These are phyloP conservation scores for Penicillium olsonii DNA, from an alignment of 2,329 filamentous ascomycete species.

Conservation along the genomic window DNA sequence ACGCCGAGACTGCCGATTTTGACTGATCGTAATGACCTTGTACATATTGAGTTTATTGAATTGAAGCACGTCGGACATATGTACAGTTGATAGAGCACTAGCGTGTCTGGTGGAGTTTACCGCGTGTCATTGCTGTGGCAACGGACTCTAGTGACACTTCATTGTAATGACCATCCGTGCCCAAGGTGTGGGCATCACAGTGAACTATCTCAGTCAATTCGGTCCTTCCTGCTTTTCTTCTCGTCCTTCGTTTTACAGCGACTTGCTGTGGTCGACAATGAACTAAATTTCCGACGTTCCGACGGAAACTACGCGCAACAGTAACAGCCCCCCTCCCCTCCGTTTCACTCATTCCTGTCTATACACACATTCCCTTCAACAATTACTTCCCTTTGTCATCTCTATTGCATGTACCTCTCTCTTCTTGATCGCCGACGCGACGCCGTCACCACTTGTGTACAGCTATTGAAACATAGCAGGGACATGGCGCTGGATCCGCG, in stretches of 20 bases:
- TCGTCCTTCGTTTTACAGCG: conserved; percentile 9
- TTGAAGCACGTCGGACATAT: not conserved
- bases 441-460: conserved; percentile 40
- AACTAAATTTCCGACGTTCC: conserved; percentile 13
- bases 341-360: conserved; percentile 12
- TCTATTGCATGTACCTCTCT: conserved; percentile 44
- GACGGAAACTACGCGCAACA: conserved; percentile 21
- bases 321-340: conserved; percentile 23
- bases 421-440: conserved; percentile 42
- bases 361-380: conserved; percentile 1
- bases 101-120: not conserved
- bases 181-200: not conserved
- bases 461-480: conserved; percentile 42
- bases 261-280: not conserved
- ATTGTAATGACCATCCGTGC: not conserved
- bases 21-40: conserved; percentile 17
- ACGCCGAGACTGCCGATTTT: conserved; percentile 31
- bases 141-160: conserved; percentile 11
- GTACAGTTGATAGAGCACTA: not conserved
- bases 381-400: conserved; percentile 16
- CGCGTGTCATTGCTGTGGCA: conserved; percentile 31
- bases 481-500: conserved; percentile 46
- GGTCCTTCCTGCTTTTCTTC: conserved; percentile 10
- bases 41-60: not conserved
- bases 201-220: not conserved